Base-by-base conservation (phyloP, 371 early-diverging fungal species). In the Dichotomocladium elegans region DNA sequence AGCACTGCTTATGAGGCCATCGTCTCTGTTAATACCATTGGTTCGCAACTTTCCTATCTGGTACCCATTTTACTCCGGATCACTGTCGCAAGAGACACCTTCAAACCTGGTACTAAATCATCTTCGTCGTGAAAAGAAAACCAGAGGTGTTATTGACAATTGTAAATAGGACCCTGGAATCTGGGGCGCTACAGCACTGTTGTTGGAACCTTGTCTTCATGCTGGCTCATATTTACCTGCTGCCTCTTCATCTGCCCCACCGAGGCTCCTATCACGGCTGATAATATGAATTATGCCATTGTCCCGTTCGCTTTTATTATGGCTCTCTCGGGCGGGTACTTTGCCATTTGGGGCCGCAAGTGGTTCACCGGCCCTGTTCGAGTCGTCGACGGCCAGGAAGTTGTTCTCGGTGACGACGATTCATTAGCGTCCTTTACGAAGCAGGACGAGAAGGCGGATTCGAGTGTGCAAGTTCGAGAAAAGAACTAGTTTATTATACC, bases 21-120 rank as follows among this genome's bases (percentile, higher is more conserved):
- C 54, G 80, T 83, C 4, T 85, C 86, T 34, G 81, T 90, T 53
- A 82, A 82, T 42, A 86, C 86, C 40, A 86, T 90, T 55, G 88
- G 85, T 26, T 77, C 85, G 7, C 83, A 82, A 47, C 68, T 88
- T 41, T 83, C 86, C 4, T 90, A 90, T 51, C 79, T 83, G 35
- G 80, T 86, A 15, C 90, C 90, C 12, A 86, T 87, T n/a, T 52
- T 70, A 26, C 66, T 80, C 17, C 68, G 70, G 14, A 57, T 82
- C 22, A 81, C 83, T 0, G 68, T 79, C 10, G 68, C 82, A 11
- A 72, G 78, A 30, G 68, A 82, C 21, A 66, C 50, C 0, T 87
- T 87, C 55, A 47, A 68, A 49, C 74, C 70, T 24, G 82, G 81
- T 25, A 60, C 21, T 43, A 10, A n/a, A 14, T 29, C 14, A 26